phyloP scores from a whole-genome alignment of 2,329 filamentous ascomycete genomes.

The Colletotrichum australisinense region DNA sequence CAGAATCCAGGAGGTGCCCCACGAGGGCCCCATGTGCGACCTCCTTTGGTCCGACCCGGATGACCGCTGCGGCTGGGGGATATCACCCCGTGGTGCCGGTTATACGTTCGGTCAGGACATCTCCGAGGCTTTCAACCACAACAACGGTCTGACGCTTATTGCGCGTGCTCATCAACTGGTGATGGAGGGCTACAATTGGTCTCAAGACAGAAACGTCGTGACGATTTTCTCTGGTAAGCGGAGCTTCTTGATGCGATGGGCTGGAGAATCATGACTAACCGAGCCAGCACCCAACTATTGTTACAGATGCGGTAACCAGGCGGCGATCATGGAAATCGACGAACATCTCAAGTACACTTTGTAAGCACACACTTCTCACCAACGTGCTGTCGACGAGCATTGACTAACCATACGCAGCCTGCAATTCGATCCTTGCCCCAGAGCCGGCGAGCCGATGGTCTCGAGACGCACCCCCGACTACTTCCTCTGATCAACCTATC shows the following conservation, averaged over 20 bases:
- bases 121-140: slow-evolving; percentile 98
- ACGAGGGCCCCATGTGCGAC: slow-evolving; percentile 98
- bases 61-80: slow-evolving; percentile 95
- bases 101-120: slow-evolving; percentile 98
- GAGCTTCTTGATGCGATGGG: background rate
- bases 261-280: slow-evolving; percentile 41
- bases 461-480: slow-evolving; percentile 98
- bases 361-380: slow-evolving; percentile 63
- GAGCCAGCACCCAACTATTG: slow-evolving; percentile 87
- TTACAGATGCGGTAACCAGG: slow-evolving; percentile 98
- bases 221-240: slow-evolving; percentile 93
- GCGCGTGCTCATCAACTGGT: slow-evolving; percentile 97
- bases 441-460: slow-evolving; percentile 98
- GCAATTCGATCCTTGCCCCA: slow-evolving; percentile 98
- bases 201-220: slow-evolving; percentile 96
- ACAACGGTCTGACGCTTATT: slow-evolving; percentile 96
- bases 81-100: slow-evolving; percentile 92
- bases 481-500: slow-evolving; percentile 79
- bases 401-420: slow-evolving; percentile 70
- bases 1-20: slow-evolving; percentile 97
- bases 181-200: slow-evolving; percentile 99
- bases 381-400: background rate
- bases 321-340: slow-evolving; percentile 99
- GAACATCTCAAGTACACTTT: slow-evolving; percentile 99
- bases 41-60: slow-evolving; percentile 98